Conservation (phyloP, 1,284 basidiomycete genomes). For the Rhizopogon parksii region DNA sequence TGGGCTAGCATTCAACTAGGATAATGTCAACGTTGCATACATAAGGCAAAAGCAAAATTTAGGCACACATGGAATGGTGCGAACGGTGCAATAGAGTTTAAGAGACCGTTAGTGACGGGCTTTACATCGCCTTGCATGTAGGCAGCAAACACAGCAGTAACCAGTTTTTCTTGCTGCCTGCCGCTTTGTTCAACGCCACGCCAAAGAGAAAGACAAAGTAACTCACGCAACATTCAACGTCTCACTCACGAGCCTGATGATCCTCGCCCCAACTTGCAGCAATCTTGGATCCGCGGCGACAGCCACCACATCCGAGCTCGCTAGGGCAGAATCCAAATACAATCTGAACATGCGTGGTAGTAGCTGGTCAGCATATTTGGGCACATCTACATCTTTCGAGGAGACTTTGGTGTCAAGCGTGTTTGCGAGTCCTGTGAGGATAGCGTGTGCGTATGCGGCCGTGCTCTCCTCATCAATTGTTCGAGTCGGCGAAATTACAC, state of each 20-base stretch:
- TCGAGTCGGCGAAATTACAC: constrained; percentile 31
- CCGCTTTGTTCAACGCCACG: not conserved
- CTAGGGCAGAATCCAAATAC: constrained; percentile 54
- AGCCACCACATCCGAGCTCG: constrained; percentile 27
- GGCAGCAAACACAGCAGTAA: constrained; percentile 45
- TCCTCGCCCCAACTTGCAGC: constrained; percentile 54
- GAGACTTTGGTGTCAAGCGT: constrained; percentile 64
- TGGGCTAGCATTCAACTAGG: constrained; percentile 28
- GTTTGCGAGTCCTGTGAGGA: constrained; percentile 64
- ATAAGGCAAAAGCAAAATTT: constrained; percentile 2
- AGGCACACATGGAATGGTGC: constrained; percentile 20
- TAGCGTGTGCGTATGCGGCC: constrained; percentile 77
- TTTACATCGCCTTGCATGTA: constrained; percentile 54
- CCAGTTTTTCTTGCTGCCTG: constrained; percentile 56
- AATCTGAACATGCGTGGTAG: constrained; percentile 67
- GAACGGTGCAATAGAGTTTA: constrained; percentile 13
- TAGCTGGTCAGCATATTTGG: constrained; percentile 72
- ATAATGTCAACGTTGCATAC: constrained; percentile 5
- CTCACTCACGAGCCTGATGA: constrained; percentile 67
- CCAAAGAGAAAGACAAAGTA: constrained; percentile 5
- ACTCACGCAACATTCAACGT: constrained; percentile 58
- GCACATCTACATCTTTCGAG: constrained; percentile 58
- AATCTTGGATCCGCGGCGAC: constrained; percentile 59
- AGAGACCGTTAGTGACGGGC: constrained; percentile 46
- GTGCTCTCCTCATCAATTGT: constrained; percentile 28